These are phyloP conservation scores for Globisporangium middletonii DNA, from an alignment of 352 stramenopile genomes.

Conservation along the genomic window DNA sequence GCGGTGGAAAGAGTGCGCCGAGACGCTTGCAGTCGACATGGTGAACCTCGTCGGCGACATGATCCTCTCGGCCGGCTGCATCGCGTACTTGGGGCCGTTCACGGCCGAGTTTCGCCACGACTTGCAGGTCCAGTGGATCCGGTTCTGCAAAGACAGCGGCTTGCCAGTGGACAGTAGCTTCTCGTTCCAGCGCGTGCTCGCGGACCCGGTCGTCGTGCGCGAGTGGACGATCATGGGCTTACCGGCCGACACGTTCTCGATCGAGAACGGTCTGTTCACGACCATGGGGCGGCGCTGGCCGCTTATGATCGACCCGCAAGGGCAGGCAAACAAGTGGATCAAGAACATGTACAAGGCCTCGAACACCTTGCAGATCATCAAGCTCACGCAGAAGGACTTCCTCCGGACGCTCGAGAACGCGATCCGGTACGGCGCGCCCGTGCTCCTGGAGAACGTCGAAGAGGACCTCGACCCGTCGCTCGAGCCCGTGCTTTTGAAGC, in stretches of 20 bases:
- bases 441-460: conserved; percentile 93
- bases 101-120: conserved; percentile 80
- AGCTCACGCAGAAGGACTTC: conserved; percentile 91
- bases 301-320: conserved; percentile 93
- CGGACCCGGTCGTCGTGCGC: conserved; percentile 82
- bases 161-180: conserved; percentile 86
- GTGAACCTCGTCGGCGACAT: conserved; percentile 92
- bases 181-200: conserved; percentile 77
- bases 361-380: conserved; percentile 88
- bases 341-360: conserved; percentile 88
- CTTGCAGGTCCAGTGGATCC: conserved; percentile 82
- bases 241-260: conserved; percentile 90
- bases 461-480: conserved; percentile 91
- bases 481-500: conserved; percentile 90
- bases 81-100: conserved; percentile 92
- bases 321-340: conserved; percentile 93
- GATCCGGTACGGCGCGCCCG: conserved; percentile 87
- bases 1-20: conserved; percentile 84
- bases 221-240: conserved; percentile 92
- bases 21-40: conserved; percentile 72
- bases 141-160: conserved; percentile 63
- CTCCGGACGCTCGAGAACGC: conserved; percentile 89
- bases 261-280: conserved; percentile 91
- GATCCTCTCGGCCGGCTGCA: conserved; percentile 88
- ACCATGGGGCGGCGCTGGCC: conserved; percentile 89